phyloP scores from a whole-genome alignment of 768 basidiomycete species.

The Kondoa subrosea region DNA sequence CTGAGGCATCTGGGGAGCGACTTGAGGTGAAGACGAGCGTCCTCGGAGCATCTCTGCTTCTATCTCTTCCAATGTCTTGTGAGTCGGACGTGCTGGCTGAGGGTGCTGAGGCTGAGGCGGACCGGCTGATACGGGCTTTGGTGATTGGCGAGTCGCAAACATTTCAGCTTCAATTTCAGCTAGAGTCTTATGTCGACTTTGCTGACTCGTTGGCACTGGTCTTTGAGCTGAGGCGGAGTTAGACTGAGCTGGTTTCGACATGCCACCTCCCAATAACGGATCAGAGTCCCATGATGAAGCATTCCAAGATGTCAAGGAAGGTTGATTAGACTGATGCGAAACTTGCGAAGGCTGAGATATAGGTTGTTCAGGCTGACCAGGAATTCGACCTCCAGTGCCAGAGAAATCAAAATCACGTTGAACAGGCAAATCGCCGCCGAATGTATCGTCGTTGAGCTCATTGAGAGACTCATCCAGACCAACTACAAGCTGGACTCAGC shows the following conservation, averaged over 20 bases:
- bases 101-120: constrained; percentile 1
- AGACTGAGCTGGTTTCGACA: neutral
- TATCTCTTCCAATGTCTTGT: constrained; percentile 30
- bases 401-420: constrained; percentile 88
- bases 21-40: constrained; percentile 1
- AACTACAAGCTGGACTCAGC: constrained; percentile 4
- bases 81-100: constrained; percentile 1
- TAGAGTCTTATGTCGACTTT: constrained; percentile 20
- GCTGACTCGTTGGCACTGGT: constrained; percentile 6
- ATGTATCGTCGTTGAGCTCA: constrained; percentile 93
- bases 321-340: too few species aligned
- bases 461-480: constrained; percentile 37
- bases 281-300: constrained; percentile 16
- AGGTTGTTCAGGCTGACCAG: neutral
- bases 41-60: constrained; percentile 28
- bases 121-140: neutral
- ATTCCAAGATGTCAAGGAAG: neutral
- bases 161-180: constrained; percentile 29
- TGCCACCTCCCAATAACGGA: constrained; percentile 17
- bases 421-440: constrained; percentile 52
- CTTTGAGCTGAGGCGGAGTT: neutral
- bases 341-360: neutral
- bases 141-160: constrained; percentile 10
- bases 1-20: neutral
- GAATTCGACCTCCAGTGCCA: constrained; percentile 22